phyloP scores from a whole-genome alignment of 2,329 filamentous ascomycete species.

The Colletotrichum sp. region DNA sequence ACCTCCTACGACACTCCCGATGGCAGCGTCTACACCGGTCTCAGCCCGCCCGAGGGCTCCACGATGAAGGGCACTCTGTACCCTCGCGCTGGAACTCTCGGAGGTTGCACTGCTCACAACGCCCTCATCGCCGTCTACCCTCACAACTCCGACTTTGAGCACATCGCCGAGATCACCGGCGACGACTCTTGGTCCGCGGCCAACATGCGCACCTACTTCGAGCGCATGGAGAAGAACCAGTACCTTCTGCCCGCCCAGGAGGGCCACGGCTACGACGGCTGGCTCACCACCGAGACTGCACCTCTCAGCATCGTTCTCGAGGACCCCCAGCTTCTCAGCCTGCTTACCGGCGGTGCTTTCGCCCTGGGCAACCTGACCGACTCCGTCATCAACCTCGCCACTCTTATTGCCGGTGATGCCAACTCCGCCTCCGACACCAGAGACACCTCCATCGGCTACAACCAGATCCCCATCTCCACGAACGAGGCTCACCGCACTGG shows the following conservation, averaged over 20 bases:
- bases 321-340: slow-evolving; percentile 58
- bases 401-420: slow-evolving; percentile 51
- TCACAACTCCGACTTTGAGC: slow-evolving; percentile 56
- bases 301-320: slow-evolving; percentile 54
- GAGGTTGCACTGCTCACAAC: slow-evolving; percentile 63
- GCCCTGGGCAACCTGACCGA: slow-evolving; percentile 45
- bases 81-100: slow-evolving; percentile 60
- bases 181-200: slow-evolving; percentile 58
- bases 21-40: slow-evolving; percentile 57
- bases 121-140: slow-evolving; percentile 59
- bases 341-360: slow-evolving; percentile 56
- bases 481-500: slow-evolving; percentile 57
- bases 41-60: slow-evolving; percentile 56
- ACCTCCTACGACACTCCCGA: slow-evolving; percentile 59
- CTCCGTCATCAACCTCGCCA: slow-evolving; percentile 31
- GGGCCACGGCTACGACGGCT: slow-evolving; percentile 60
- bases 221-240: slow-evolving; percentile 56
- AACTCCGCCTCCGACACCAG: slow-evolving; percentile 51
- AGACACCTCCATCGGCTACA: slow-evolving; percentile 53
- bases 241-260: slow-evolving; percentile 47
- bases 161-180: slow-evolving; percentile 58
- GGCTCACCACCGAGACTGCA: slow-evolving; percentile 57
- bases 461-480: slow-evolving; percentile 63
- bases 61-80: slow-evolving; percentile 60
- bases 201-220: slow-evolving; percentile 64